Evolutionary conservation across 1,284 basidiomycete species (phyloP).

Genomic region (Pseudozyma tsukubaensis): DNA sequence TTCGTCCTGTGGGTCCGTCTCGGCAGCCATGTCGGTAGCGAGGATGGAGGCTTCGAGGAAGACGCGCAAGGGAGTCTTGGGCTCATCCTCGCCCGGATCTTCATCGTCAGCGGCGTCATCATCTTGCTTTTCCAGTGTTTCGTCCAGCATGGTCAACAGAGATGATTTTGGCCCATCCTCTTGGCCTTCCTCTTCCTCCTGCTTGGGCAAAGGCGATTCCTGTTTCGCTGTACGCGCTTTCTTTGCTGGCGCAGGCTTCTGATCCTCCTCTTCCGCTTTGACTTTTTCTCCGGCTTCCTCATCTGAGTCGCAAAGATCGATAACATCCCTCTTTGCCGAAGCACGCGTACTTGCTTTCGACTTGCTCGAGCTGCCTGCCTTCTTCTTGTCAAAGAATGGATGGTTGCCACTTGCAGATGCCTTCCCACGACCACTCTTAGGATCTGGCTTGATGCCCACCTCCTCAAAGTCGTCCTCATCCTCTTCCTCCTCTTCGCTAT

Average conservation of each 20-base stretch:
- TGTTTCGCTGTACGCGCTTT: conserved; percentile 15
- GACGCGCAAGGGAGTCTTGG: conserved; percentile 74
- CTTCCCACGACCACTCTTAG: neutral
- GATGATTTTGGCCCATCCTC: conserved; percentile 1
- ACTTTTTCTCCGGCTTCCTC: conserved; percentile 22
- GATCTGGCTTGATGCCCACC: conserved; percentile 13
- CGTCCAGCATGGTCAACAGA: conserved; percentile 24
- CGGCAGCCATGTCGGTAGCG: conserved; percentile 79
- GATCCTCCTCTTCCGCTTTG: neutral
- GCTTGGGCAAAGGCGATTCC: neutral
- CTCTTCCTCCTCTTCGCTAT: conserved; percentile 31
- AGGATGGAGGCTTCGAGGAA: conserved; percentile 88
- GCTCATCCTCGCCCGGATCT: conserved; percentile 44
- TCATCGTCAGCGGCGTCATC: conserved; percentile 17
- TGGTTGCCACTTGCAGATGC: neutral
- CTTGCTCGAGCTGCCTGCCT: neutral
- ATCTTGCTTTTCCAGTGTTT: conserved; percentile 8
- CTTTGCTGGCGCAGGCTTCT: conserved; percentile 15
- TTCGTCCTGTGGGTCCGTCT: conserved; percentile 70
- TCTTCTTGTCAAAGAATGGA: conserved; percentile 21
- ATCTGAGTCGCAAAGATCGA: conserved; percentile 30
- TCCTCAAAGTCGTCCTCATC: conserved; percentile 69
- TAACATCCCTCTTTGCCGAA: conserved; percentile 29
- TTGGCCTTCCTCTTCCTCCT: neutral
- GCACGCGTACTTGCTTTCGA: neutral